These are phyloP conservation scores for Rhodosporidiobolus odoratus DNA, from an alignment of 768 basidiomycete genomes.

Conservation along the genomic window DNA sequence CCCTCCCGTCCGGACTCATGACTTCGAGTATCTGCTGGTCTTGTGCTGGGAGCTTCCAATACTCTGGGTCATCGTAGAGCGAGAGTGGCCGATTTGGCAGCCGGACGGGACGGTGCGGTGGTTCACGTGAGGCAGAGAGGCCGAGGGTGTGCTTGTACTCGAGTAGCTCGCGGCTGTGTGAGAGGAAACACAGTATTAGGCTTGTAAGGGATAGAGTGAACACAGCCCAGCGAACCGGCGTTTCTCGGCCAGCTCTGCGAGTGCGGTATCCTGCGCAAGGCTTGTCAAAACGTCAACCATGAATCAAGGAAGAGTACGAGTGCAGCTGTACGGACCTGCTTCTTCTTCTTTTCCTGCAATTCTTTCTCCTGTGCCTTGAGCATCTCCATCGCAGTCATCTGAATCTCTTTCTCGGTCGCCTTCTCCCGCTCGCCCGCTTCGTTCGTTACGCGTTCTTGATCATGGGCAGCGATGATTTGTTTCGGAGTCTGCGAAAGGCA, in stretches of 20 bases:
- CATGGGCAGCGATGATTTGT: not conserved
- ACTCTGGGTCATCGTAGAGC: constrained; percentile 13
- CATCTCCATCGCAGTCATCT: constrained; percentile 14
- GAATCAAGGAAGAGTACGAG: not conserved
- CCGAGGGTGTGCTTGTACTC: constrained; percentile 20
- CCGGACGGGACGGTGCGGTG: not conserved
- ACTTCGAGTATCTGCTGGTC: not conserved
- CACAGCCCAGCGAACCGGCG: not conserved
- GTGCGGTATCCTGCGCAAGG: not conserved
- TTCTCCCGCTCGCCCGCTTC: not conserved
- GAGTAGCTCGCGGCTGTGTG: constrained; percentile 10
- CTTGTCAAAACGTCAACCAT: not conserved
- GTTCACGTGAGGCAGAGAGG: not conserved
- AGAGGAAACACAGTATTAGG: too few relatives aligned
- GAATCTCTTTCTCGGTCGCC: not conserved
- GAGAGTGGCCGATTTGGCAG: not conserved
- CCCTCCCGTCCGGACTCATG: not conserved
- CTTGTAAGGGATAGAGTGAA: not conserved
- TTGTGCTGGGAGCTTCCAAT: not conserved
- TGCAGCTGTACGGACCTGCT: not conserved
- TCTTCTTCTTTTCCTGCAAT: constrained; percentile 7
- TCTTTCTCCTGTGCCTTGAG: constrained; percentile 5
- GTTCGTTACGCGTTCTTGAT: not conserved
- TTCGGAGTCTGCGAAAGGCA: not conserved
- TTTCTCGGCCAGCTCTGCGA: not conserved